These are phyloP conservation scores for Ambrosiella beaveri DNA, from an alignment of 2,329 filamentous ascomycete species.

Conservation along the genomic window DNA sequence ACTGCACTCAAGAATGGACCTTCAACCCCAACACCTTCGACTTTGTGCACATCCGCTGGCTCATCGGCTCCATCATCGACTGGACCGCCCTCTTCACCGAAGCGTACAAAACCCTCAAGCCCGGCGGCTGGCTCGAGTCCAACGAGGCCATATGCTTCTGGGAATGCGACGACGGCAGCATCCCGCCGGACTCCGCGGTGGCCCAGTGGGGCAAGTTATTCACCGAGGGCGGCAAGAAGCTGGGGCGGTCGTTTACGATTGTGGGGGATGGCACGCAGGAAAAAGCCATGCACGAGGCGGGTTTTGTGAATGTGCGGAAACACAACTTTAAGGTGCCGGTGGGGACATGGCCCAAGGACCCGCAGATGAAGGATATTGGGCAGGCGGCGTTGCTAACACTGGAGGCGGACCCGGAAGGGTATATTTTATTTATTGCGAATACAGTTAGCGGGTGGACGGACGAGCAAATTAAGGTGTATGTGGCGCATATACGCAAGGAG, in stretches of 20 bases:
- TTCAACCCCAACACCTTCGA: conserved; percentile 19
- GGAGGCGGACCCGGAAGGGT: neutral
- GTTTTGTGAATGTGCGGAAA: conserved; percentile 21
- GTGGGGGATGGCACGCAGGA: conserved; percentile 11
- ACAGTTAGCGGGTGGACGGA: neutral
- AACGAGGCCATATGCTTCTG: conserved; percentile 25
- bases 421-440: conserved; percentile 2
- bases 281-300: conserved; percentile 18
- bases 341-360: conserved; percentile 22
- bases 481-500: neutral
- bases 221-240: conserved; percentile 13
- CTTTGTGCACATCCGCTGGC: conserved; percentile 21
- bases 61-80: conserved; percentile 18
- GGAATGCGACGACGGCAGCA: conserved; percentile 25
- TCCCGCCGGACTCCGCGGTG: conserved; percentile 12
- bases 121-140: conserved; percentile 28
- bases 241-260: conserved; percentile 12
- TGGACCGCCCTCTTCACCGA: conserved; percentile 16
- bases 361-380: conserved; percentile 19
- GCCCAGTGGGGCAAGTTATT: conserved; percentile 13
- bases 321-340: conserved; percentile 22
- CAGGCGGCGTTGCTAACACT: neutral
- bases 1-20: conserved; percentile 21
- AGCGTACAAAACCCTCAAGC: conserved; percentile 18
- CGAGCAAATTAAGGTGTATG: neutral